Evolutionary conservation across 2,329 filamentous ascomycete species (phyloP), one percentile per base, ranked within the genome.

Genomic region (Whalleya microplaca): DNA sequence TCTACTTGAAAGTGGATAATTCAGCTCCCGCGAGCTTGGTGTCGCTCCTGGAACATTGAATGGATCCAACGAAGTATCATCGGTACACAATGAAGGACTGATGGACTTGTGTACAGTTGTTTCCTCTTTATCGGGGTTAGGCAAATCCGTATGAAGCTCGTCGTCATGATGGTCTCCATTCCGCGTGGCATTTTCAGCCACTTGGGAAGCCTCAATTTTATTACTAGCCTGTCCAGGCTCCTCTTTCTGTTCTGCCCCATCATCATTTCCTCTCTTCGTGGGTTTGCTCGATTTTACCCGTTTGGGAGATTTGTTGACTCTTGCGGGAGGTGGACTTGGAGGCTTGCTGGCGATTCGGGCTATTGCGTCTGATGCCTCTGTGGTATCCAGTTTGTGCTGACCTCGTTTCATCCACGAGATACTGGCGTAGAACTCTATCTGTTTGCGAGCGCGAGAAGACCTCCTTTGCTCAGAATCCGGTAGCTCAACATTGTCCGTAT

Each of bases 391-490:
- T 32, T 14, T 37, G 41, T 48, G 41, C 51, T 42, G 32, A 45
- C 54, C 47, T 3, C 41, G 16, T 14, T 61, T 64, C n/a, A 41
- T 21, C 48, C 46, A 55, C 3, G 20, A 53, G 2, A 66, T 49
- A 7, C 61, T 21, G 16, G 50, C 48, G 23, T 59, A 58, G 14
- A 56, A 51, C 16, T 68, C 61, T 20, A 48, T 55, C 32, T 61
- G 54, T 41, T 61, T 56, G 12, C 55, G 62, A n/a, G 32, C 45
- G 19, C 53, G 59, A 16, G 49, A 56, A 27, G 65, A 62, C 19
- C 49, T 60, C 19, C 57, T 45, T 16, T 55, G 37, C 16, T 49
- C 59, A 19, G 43, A 27, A 44, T 62, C 48, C 16, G 41, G n/a
- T 20, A 21, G 41, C n/a, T 53, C 32, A 8, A 8, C 41, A 47